Conservation (phyloP, 768 basidiomycete genomes). For the Lactifluus hygrophoroides region DNA sequence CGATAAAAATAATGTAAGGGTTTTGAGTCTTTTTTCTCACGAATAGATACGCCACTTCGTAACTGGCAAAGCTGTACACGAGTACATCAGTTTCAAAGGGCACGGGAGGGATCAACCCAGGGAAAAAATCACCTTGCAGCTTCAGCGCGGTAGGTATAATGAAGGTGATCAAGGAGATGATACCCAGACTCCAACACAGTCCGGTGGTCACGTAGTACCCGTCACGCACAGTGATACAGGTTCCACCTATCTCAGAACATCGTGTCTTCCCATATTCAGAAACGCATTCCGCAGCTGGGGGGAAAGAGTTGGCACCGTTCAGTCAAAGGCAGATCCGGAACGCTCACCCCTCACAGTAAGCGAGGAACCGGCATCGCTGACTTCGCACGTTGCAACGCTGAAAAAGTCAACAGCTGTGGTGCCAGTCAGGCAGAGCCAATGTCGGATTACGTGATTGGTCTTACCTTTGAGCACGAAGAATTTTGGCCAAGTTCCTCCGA, state of each 20-base stretch:
- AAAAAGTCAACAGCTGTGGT: constrained; percentile 75
- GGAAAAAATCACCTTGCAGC: constrained; percentile 63
- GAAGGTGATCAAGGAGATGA: constrained; percentile 60
- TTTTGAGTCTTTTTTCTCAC: constrained; percentile 18
- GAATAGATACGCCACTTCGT: constrained; percentile 65
- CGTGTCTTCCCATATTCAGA: constrained; percentile 81
- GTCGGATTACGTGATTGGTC: background rate
- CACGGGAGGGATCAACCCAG: background rate
- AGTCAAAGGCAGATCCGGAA: background rate
- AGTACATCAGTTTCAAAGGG: background rate
- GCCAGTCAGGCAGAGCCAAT: constrained; percentile 11
- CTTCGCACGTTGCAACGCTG: constrained; percentile 74
- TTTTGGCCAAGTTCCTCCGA: constrained; percentile 98
- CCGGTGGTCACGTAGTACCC: constrained; percentile 85
- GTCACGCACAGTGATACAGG: constrained; percentile 77
- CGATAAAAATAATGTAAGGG: background rate
- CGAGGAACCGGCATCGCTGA: constrained; percentile 47
- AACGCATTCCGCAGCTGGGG: constrained; percentile 74
- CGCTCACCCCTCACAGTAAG: constrained; percentile 46
- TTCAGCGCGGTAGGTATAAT: constrained; percentile 78
- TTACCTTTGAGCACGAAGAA: constrained; percentile 90
- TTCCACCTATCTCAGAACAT: constrained; percentile 68
- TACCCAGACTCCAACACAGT: constrained; percentile 74
- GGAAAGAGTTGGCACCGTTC: background rate
- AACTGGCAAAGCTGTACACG: constrained; percentile 47